phyloP scores from a whole-genome alignment of 768 basidiomycete species.

The Inosperma sp. region DNA sequence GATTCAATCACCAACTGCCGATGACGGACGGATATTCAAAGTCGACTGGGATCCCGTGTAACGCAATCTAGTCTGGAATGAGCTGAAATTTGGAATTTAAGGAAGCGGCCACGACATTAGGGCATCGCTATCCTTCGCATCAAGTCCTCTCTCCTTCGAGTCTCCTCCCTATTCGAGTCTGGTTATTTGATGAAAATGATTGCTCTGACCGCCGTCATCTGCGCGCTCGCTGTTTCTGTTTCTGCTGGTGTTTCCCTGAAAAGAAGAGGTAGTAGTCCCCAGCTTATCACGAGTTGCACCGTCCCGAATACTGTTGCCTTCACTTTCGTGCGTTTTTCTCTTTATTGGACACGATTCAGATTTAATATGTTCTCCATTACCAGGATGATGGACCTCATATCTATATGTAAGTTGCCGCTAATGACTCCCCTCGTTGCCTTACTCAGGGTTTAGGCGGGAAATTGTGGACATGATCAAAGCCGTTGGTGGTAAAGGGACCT shows the following conservation, averaged over 20 bases:
- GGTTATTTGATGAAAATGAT: conserved; percentile 1
- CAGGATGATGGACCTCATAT: conserved; percentile 19
- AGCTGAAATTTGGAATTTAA: too few species aligned
- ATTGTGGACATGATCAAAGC: conserved; percentile 26
- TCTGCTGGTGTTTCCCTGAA: conserved; percentile 1
- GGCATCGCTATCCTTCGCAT: background rate
- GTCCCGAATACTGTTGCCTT: conserved; percentile 37
- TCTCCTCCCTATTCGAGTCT: background rate
- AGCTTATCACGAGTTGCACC: conserved; percentile 33
- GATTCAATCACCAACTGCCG: too few species aligned
- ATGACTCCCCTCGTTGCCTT: background rate
- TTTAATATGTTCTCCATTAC: background rate
- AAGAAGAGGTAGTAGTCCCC: conserved; percentile 18
- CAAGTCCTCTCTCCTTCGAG: background rate
- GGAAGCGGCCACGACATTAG: too few species aligned
- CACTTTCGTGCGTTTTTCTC: conserved; percentile 34
- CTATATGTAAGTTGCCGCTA: conserved; percentile 22
- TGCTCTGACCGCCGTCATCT: background rate
- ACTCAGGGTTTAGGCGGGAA: conserved; percentile 24
- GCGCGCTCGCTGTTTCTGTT: conserved; percentile 11
- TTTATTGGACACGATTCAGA: background rate
- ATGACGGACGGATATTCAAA: too few species aligned
- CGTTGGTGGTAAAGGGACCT: conserved; percentile 35
- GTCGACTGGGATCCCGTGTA: too few species aligned
- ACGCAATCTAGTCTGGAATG: too few species aligned